Percentiles rank a stretch among this genome's conserved stretches.
phyloP scores from a whole-genome alignment of 2,329 filamentous ascomycete species.

The Exophiala alcalophila region DNA sequence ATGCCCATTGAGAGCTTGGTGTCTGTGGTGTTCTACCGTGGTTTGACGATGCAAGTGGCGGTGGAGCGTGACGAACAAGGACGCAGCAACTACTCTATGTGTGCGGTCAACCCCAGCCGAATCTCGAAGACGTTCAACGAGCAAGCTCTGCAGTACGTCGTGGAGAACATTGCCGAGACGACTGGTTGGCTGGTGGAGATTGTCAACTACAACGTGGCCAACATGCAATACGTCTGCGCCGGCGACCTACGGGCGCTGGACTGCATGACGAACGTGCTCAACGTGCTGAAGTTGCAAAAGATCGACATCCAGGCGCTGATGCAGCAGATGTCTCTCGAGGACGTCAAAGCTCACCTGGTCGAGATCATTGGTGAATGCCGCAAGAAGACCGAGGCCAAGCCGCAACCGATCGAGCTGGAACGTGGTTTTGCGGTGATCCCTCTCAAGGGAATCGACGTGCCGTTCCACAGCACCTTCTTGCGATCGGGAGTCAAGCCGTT shows the following conservation, averaged over 20 bases:
- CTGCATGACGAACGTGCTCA: slow-evolving; percentile 73
- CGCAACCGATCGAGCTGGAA: slow-evolving; percentile 81
- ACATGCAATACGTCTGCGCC: slow-evolving; percentile 68
- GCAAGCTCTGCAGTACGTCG: slow-evolving; percentile 92
- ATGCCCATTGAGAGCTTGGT: slow-evolving; percentile 99
- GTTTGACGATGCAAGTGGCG: slow-evolving; percentile 97
- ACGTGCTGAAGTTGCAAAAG: slow-evolving; percentile 94
- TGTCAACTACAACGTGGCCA: slow-evolving; percentile 85
- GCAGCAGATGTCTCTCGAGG: slow-evolving; percentile 79
- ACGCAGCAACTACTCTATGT: slow-evolving; percentile 98
- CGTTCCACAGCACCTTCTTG: slow-evolving; percentile 98
- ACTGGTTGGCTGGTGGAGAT: slow-evolving; percentile 97
- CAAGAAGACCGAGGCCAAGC: slow-evolving; percentile 83
- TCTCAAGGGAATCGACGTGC: slow-evolving; percentile 89
- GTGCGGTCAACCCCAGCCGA: slow-evolving; percentile 95
- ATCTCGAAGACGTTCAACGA: slow-evolving; percentile 99
- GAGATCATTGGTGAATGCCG: slow-evolving; percentile 89
- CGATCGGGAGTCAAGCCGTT: slow-evolving; percentile 98
- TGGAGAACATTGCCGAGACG: slow-evolving; percentile 89
- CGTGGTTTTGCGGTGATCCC: slow-evolving; percentile 97
- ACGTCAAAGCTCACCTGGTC: slow-evolving; percentile 83
- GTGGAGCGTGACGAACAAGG: slow-evolving; percentile 92
- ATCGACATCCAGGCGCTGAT: slow-evolving; percentile 94
- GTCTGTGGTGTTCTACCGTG: slow-evolving; percentile 98
- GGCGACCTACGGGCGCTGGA: slow-evolving; percentile 65